Base-by-base conservation (phyloP, 345 rosid species). In the Kernera saxatilis region DNA sequence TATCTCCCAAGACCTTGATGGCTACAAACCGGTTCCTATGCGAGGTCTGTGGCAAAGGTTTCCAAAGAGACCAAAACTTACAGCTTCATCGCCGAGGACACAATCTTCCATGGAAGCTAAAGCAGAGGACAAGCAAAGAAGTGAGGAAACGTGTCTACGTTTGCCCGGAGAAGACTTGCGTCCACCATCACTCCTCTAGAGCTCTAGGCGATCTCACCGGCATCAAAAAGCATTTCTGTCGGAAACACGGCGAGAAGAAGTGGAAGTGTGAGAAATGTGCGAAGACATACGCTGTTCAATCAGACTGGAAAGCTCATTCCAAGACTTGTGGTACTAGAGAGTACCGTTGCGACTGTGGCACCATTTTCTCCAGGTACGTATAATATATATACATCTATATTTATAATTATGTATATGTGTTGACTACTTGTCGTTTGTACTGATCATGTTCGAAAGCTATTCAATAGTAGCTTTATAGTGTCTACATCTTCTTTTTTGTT, bases 131-230 rank as follows among this genome's bases (percentile, higher is more conserved):
- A 17, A 84, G 78, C 58, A 91, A 94, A 67, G 99, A 94, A 83
- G 69, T 77, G 23, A 81, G 82, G 67, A 94, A 94, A 68, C 81
- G 99, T 5, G 99, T 94, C n/a, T 94, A 91, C 14, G 96, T 94
- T 50, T 94, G 96, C 73, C 99, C 99, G 0, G 99, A 94, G 70
- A 89, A 86, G 75, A 77, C 84, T 1, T 94, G 98, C 32, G 96
- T 89, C 36, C 99, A 94, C 66, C 88, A 94, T 75, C 88, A 88
- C 72, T 85, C 98, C 6, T 87, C 96, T 0, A 83, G 99, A 78
- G 99, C 99, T 53, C 89, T 94, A n/a, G 98, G 99, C 3, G 99
- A 94, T 82, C 84, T 94, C 41, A 94, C 99, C 3, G 99, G 99
- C 2, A 94, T 94, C 45, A 94, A 94, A 78, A 94, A 94, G 33